A percentile compares a stretch with the other conserved stretches of the same genome.
These are phyloP conservation scores for Ophiostoma populinum DNA, from an alignment of 2,329 filamentous ascomycete species.

Conservation along the genomic window DNA sequence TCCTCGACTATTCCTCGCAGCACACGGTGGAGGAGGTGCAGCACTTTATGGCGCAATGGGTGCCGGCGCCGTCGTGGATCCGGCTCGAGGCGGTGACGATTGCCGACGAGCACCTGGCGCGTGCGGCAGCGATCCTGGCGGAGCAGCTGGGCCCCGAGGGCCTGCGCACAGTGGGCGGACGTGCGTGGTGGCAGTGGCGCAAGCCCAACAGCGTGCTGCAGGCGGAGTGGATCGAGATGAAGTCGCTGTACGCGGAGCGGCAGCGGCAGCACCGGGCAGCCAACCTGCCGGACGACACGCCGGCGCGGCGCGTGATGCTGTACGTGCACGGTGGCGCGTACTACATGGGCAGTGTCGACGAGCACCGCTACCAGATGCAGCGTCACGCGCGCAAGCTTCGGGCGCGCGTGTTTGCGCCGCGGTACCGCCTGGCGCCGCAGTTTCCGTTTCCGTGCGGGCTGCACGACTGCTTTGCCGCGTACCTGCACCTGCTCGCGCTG, in stretches of 20 bases:
- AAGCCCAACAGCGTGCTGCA: conserved; percentile 46
- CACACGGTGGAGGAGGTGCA: conserved; percentile 90
- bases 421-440: conserved; percentile 78
- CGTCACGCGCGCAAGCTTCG: conserved; percentile 87
- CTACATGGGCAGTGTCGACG: conserved; percentile 88
- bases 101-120: conserved; percentile 40
- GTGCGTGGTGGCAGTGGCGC: conserved; percentile 82
- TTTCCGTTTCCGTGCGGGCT: conserved; percentile 91
- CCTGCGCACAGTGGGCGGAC: conserved; percentile 58
- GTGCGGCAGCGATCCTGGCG: conserved; percentile 49
- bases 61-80: conserved; percentile 79
- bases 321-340: conserved; percentile 92
- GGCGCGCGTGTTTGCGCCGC: conserved; percentile 70
- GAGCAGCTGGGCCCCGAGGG: conserved; percentile 65
- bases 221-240: conserved; percentile 97
- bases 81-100: conserved; percentile 56
- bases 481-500: conserved; percentile 61
- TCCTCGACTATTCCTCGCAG: conserved; percentile 68
- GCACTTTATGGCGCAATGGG: conserved; percentile 79
- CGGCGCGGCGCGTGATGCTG: conserved; percentile 52
- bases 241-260: conserved; percentile 56
- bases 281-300: too few relatives aligned
- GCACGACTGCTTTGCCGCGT: conserved; percentile 76
- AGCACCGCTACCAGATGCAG: conserved; percentile 97
- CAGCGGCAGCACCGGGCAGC: conserved; percentile 15